Evolutionary conservation across 2,329 filamentous ascomycete genomes (phyloP), one percentile per base, ranked within the genome.

Genomic region (Colletotrichum higginsianum): DNA sequence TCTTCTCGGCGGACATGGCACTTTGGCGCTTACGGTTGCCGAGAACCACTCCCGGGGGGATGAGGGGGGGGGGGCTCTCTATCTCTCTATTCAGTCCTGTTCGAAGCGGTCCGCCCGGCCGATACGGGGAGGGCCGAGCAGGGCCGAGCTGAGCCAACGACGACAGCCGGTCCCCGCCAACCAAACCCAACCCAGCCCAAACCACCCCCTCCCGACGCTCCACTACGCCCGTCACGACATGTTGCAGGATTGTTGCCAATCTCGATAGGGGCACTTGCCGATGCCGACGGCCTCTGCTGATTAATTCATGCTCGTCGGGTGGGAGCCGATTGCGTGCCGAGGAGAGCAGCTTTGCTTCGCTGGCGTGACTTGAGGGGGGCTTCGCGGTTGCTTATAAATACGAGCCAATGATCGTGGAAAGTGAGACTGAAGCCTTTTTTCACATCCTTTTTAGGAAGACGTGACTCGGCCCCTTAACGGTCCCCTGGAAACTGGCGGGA

Each of bases 181-280:
- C 46, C 30, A 50, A 18, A 50, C 13, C 26, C n/a, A 16, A 38
- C 12, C 30, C 30, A 35, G 8, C 30, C 30, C 30, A 30, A 30
- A 30, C 30, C 30, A 38, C 58, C 46, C 46, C 42, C 58, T 50
- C 61, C 18, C 15, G 23, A 40, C 35, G 26, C 62, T 61, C 67
- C 67, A 70, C 67, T 50, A n/a, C 12, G 62, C 40, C 63, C 15
- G 23, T 70, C 67, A 67, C 67, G 67, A 70, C 67, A 70, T 70
- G 55, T 70, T 23, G 56, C 67, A 66, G 55, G 63, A 61, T 67
- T 55, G 21, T 70, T 67, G 63, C 62, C 49, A 70, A 70, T 67
- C 42, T 53, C 26, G 62, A 56, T 56, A 38, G 50, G 50, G 26
- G 8, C 18, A 4, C 6, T 38, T 21, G 40, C 30, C 67, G 46